phyloP scores from a whole-genome alignment of 164 flowering plant species.

The Vitis rupestris region DNA sequence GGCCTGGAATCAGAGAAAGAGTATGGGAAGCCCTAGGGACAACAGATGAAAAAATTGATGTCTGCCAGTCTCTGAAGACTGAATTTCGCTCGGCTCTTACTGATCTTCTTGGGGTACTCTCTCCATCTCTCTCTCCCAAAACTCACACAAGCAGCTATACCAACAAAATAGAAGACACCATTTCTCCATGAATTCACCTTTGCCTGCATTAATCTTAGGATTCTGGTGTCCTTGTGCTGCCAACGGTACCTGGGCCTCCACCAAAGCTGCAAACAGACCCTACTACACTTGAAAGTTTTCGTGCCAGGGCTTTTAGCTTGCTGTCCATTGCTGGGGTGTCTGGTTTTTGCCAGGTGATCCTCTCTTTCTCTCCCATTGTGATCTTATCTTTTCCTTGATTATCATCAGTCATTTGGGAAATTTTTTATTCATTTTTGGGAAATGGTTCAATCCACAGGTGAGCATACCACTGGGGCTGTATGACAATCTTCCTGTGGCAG shows the following conservation, averaged over 20 bases:
- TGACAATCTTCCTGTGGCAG: conserved; percentile 64
- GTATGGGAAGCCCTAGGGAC: conserved; percentile 68
- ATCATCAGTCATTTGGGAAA: neutral
- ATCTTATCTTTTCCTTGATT: neutral
- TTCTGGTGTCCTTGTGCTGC: conserved; percentile 66
- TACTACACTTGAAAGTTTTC: conserved; percentile 50
- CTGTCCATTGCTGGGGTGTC: conserved; percentile 82
- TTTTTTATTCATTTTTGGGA: too few relatives aligned
- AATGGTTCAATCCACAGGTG: conserved; percentile 45
- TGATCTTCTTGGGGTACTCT: conserved; percentile 66
- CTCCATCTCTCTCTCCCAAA: conserved; percentile 8
- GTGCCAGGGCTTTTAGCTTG: conserved; percentile 76
- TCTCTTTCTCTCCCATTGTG: conserved; percentile 2
- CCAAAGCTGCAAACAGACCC: conserved; percentile 67
- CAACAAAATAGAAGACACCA: too few relatives aligned
- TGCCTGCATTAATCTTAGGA: conserved; percentile 39
- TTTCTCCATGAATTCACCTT: neutral
- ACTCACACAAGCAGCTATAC: too few relatives aligned
- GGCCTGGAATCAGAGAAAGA: conserved; percentile 75
- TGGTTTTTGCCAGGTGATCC: conserved; percentile 81
- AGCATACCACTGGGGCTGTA: conserved; percentile 72
- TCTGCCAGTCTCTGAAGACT: conserved; percentile 40
- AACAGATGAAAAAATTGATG: conserved; percentile 51
- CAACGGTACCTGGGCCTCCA: conserved; percentile 89
- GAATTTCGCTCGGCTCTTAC: conserved; percentile 65